Evolutionary conservation across 2,329 filamentous ascomycete species (phyloP), one percentile per base, ranked within the genome.

Genomic region (Claviceps capensis): DNA sequence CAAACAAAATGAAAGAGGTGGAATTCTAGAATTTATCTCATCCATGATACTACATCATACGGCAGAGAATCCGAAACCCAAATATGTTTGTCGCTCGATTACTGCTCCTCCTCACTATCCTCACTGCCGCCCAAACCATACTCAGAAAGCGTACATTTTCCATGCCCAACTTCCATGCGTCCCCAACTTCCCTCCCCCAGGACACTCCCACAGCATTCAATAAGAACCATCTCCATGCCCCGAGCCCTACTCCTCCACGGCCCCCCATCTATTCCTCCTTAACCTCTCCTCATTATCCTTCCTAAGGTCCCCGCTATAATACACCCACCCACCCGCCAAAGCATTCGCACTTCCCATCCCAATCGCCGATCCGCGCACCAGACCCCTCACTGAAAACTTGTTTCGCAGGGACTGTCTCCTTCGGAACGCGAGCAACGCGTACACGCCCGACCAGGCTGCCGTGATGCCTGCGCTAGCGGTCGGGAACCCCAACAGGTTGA

Each of bases 401-500:
- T 63, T 61, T 38, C 66, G 64, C n/a, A 67, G 49, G 42, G 63
- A 55, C 58, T 71, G 69, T 19, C 74, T 66, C 44, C 72, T 65
- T 3, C 78, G 73, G 54, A 78, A 63, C 1, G 78, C 76, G 48
- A 81, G 66, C 40, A 81, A 65, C 4, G 74, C 72, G 62, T 82
- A 82, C 16, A 80, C 68, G 34, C 77, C 78, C 45, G 74, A 78
- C 67, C 75, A 76, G 16, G 78, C 76, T 50, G 75, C 75, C 0
- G 74, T 71, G 52, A 81, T 65, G 49, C 76, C 78, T 2, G 77
- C 78, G 52, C 71, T 72, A 61, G 78, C 77, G 4, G 75, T 77
- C 55, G 72, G 73, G 67, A 76, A 79, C 53, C 78, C 78, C 19
- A 77, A 75, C 6, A 82, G 71, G 63, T 79, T 79, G 60, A 79